Evolutionary conservation across 495 filamentous ascomycete genomes (phyloP).

Genomic region (Saxispiralis lemnorum): DNA sequence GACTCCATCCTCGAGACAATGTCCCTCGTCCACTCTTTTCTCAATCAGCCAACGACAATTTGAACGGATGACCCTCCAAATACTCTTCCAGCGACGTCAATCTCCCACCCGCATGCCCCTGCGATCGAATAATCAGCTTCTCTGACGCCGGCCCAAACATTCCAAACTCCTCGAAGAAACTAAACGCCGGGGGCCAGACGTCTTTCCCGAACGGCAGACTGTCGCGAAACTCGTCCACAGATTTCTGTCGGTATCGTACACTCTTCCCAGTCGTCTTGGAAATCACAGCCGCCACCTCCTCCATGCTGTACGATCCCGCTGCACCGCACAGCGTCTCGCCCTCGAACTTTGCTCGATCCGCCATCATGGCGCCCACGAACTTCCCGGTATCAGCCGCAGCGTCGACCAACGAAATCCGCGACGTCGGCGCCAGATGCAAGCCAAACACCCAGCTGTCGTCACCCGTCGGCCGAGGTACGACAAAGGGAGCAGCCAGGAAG

Average conservation of each 20-base stretch:
- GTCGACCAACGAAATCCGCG: conserved; percentile 29
- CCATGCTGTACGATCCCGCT: conserved; percentile 21
- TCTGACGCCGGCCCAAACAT: conserved; percentile 29
- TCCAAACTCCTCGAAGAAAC: conserved; percentile 24
- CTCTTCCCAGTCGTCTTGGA: conserved; percentile 30
- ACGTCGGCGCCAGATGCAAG: conserved; percentile 19
- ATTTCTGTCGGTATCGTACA: conserved; percentile 29
- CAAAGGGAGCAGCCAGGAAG: conserved; percentile 19
- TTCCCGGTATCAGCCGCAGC: conserved; percentile 32
- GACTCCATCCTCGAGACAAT: too few species aligned
- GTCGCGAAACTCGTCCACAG: conserved; percentile 23
- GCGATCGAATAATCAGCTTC: conserved; percentile 27
- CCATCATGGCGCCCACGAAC: conserved; percentile 34
- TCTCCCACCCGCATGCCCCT: conserved; percentile 23
- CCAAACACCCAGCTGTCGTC: conserved; percentile 24
- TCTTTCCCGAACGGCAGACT: conserved; percentile 15
- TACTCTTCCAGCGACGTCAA: conserved; percentile 32
- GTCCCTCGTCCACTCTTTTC: too few species aligned
- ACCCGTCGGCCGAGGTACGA: conserved; percentile 14
- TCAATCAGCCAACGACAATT: too few species aligned
- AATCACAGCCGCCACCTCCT: conserved; percentile 25
- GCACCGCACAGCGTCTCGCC: conserved; percentile 31
- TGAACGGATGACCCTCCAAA: not conserved
- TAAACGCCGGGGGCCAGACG: conserved; percentile 20
- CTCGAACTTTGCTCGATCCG: conserved; percentile 33